Evolutionary conservation across 805 yeast species (phyloP).

Genomic region (Starmerella lactis-condensi): DNA sequence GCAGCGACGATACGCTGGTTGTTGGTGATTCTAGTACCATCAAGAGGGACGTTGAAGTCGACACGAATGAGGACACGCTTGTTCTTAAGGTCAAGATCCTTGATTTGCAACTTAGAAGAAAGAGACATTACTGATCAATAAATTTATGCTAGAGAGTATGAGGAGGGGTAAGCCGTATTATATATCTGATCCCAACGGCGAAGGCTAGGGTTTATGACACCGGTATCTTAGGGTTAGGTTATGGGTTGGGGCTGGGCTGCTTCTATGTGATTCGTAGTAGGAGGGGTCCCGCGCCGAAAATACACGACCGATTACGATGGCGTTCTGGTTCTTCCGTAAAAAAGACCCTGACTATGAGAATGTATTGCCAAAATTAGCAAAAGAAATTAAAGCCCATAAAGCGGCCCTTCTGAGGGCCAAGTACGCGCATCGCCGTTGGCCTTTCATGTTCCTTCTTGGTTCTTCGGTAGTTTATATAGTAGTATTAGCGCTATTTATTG

Average conservation of each 20-base stretch:
- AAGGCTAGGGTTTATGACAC: constrained; percentile 10
- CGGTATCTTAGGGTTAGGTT: constrained; percentile 5
- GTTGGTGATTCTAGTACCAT: constrained; percentile 92
- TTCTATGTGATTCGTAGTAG: constrained; percentile 3
- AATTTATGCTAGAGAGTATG: background rate
- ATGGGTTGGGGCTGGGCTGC: constrained; percentile 1
- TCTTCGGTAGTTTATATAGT: constrained; percentile 18
- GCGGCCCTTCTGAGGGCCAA: constrained; percentile 8
- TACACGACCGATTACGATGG: constrained; percentile 3
- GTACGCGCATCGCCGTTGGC: constrained; percentile 18
- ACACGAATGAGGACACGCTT: constrained; percentile 98
- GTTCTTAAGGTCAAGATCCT: constrained; percentile 68
- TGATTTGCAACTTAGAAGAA: constrained; percentile 79
- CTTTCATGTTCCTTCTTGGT: constrained; percentile 20
- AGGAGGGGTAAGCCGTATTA: constrained; percentile 3
- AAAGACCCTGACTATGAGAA: constrained; percentile 20
- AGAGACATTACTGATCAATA: constrained; percentile 49
- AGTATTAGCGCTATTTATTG: constrained; percentile 10
- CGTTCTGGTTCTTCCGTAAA: constrained; percentile 4
- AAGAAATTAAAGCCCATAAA: constrained; percentile 14
- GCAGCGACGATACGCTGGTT: constrained; percentile 99
- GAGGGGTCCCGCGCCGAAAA: background rate
- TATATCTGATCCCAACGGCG: constrained; percentile 7
- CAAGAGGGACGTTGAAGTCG: constrained; percentile 41
- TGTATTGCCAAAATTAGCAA: constrained; percentile 20